phyloP scores from a whole-genome alignment of 192 early-diverging fungal genomes.

The Mortierella hygrophila region DNA sequence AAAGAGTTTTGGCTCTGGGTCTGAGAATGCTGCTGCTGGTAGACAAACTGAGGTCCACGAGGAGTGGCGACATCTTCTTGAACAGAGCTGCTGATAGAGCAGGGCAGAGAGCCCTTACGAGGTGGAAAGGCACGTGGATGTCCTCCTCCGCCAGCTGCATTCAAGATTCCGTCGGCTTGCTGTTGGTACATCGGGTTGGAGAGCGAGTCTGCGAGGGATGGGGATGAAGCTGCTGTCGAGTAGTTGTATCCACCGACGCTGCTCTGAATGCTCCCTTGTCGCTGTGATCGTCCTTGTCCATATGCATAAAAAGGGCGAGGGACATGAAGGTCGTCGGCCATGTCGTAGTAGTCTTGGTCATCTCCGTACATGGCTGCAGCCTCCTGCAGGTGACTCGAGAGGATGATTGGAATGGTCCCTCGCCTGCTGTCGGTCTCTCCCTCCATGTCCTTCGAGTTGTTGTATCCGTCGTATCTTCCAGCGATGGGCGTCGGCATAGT shows the following conservation, averaged over 20 bases:
- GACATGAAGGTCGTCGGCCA: constrained; percentile 23
- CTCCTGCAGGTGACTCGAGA: constrained; percentile 30
- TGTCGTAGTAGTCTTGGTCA: not conserved
- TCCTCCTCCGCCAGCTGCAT: too few relatives aligned
- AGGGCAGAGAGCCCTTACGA: constrained; percentile 38
- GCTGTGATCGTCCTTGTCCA: constrained; percentile 35
- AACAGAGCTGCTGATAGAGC: constrained; percentile 6
- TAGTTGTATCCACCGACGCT: constrained; percentile 46
- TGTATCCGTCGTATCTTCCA: not conserved
- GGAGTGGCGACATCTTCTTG: constrained; percentile 3
- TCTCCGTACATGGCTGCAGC: not conserved
- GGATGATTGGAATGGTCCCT: constrained; percentile 41
- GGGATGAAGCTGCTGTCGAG: constrained; percentile 41
- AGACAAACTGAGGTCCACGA: not conserved
- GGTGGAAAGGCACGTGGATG: constrained; percentile 2
- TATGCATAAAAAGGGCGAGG: constrained; percentile 40
- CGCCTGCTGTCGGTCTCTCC: constrained; percentile 6
- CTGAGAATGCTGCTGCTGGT: not conserved
- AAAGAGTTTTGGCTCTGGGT: not conserved
- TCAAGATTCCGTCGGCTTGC: constrained; percentile 18
- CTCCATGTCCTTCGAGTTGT: not conserved
- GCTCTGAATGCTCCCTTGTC: constrained; percentile 50
- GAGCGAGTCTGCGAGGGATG: constrained; percentile 49
- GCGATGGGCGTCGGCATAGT: not conserved
- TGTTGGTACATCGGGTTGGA: constrained; percentile 54